phyloP scores from a whole-genome alignment of 768 basidiomycete genomes.

The Tremella yokohamensis region DNA sequence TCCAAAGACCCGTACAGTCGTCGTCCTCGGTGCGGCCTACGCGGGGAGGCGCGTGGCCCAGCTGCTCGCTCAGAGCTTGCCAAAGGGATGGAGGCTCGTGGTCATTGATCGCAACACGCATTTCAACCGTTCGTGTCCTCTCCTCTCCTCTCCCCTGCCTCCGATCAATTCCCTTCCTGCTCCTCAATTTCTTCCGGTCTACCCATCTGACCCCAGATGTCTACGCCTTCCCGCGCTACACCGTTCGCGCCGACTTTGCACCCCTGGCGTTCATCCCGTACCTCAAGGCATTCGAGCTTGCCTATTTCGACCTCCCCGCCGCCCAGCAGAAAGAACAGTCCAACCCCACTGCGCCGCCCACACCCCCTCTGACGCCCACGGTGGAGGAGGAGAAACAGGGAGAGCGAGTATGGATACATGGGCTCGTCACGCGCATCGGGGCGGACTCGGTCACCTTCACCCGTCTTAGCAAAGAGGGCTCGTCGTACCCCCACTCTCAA shows the following conservation, averaged over 20 bases:
- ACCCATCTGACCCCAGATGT: slow-evolving; percentile 34
- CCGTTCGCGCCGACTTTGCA: slow-evolving; percentile 42
- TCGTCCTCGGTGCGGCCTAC: slow-evolving; percentile 45
- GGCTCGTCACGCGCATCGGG: slow-evolving; percentile 22
- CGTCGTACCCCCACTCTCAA: neutral
- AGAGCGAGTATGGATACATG: slow-evolving; percentile 24
- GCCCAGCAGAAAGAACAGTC: slow-evolving; percentile 9
- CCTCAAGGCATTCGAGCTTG: slow-evolving; percentile 21
- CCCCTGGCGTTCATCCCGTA: slow-evolving; percentile 49
- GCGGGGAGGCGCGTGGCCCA: slow-evolving; percentile 35
- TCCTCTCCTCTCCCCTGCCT: neutral
- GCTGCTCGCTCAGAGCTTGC: slow-evolving; percentile 29
- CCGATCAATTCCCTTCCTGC: neutral
- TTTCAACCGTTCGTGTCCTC: slow-evolving; percentile 43
- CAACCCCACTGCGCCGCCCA: slow-evolving; percentile 13
- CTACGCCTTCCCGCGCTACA: slow-evolving; percentile 50
- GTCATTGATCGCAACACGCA: slow-evolving; percentile 47
- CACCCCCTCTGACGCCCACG: slow-evolving; percentile 1
- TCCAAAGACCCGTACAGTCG: slow-evolving; percentile 26
- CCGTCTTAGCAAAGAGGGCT: slow-evolving; percentile 5
- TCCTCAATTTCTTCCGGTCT: neutral
- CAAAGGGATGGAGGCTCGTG: slow-evolving; percentile 41
- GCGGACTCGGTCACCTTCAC: slow-evolving; percentile 32
- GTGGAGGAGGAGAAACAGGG: slow-evolving; percentile 11
- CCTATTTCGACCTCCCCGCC: slow-evolving; percentile 9